These are phyloP conservation scores for Pseudocercospora fijiensis DNA, from an alignment of 2,329 filamentous ascomycete species.

Conservation along the genomic window DNA sequence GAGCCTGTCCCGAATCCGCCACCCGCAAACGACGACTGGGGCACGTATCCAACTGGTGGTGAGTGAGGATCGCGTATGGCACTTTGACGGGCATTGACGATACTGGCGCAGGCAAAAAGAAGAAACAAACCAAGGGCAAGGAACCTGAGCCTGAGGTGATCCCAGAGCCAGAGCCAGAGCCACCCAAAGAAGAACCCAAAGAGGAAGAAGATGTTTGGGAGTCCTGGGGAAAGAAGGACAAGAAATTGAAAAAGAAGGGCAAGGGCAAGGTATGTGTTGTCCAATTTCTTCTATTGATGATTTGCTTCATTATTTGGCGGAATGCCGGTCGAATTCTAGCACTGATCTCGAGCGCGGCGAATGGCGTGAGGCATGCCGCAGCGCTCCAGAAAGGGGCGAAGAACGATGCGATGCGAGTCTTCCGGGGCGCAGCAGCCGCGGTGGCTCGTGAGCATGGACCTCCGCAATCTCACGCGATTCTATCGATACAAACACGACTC, in stretches of 20 bases:
- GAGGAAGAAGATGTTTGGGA: conserved; percentile 22
- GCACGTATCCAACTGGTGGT: conserved; percentile 24
- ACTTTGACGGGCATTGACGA: conserved; percentile 23
- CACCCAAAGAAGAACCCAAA: conserved; percentile 17
- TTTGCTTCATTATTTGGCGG: conserved; percentile 17
- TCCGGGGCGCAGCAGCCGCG: conserved; percentile 26
- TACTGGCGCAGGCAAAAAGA: conserved; percentile 21
- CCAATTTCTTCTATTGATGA: neutral
- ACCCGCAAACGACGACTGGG: conserved; percentile 38
- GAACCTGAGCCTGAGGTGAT: conserved; percentile 21
- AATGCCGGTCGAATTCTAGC: conserved; percentile 10
- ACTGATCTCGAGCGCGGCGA: conserved; percentile 14
- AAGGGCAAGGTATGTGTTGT: conserved; percentile 37
- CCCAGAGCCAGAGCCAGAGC: conserved; percentile 21
- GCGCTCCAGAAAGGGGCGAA: conserved; percentile 12
- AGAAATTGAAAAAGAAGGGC: conserved; percentile 39
- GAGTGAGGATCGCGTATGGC: conserved; percentile 43
- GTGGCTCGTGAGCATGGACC: conserved; percentile 25
- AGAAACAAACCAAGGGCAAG: conserved; percentile 39
- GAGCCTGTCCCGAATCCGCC: conserved; percentile 41
- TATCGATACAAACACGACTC: conserved; percentile 30
- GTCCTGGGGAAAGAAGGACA: conserved; percentile 27
- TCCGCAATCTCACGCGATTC: conserved; percentile 35
- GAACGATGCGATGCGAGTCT: conserved; percentile 8
- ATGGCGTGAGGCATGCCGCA: conserved; percentile 17